Evolutionary conservation across 2,329 filamentous ascomycete species (phyloP).

Genomic region (Stemphylium vesicarium): DNA sequence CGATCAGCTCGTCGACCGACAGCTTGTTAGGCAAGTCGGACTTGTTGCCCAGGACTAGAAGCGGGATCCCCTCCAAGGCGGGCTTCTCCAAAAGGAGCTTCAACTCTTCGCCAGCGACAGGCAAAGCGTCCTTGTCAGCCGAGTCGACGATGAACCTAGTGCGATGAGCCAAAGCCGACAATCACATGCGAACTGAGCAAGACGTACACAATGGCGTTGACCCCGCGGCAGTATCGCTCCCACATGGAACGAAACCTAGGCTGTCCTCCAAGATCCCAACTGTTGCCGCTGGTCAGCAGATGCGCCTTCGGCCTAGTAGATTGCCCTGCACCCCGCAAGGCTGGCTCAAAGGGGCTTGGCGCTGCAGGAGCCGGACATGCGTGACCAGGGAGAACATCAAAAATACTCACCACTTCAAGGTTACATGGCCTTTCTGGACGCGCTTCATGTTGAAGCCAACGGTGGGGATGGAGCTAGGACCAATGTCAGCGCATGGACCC

Average conservation of each 20-base stretch:
- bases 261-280: slow-evolving; percentile 97
- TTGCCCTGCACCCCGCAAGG: slow-evolving; percentile 38
- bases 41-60: slow-evolving; percentile 96
- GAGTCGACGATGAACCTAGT: slow-evolving; percentile 92
- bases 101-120: slow-evolving; percentile 88
- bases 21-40: slow-evolving; percentile 91
- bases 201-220: slow-evolving; percentile 88
- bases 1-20: slow-evolving; percentile 93
- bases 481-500: slow-evolving; percentile 48
- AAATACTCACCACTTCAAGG: slow-evolving; percentile 80
- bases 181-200: slow-evolving; percentile 19
- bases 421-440: slow-evolving; percentile 97
- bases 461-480: slow-evolving; percentile 88
- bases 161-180: slow-evolving; percentile 33
- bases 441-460: slow-evolving; percentile 99
- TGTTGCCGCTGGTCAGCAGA: slow-evolving; percentile 52
- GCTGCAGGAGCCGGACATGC: slow-evolving; percentile 45
- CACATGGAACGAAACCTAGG: slow-evolving; percentile 98
- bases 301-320: slow-evolving; percentile 34
- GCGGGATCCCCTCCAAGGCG: slow-evolving; percentile 84
- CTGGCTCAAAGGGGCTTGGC: slow-evolving; percentile 43
- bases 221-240: slow-evolving; percentile 97
- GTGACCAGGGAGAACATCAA: slow-evolving; percentile 40
- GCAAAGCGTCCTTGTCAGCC: slow-evolving; percentile 79
- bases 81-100: slow-evolving; percentile 86